Conservation (phyloP, 2,329 filamentous ascomycete species). For the Fusarium tanahbumbuense region DNA sequence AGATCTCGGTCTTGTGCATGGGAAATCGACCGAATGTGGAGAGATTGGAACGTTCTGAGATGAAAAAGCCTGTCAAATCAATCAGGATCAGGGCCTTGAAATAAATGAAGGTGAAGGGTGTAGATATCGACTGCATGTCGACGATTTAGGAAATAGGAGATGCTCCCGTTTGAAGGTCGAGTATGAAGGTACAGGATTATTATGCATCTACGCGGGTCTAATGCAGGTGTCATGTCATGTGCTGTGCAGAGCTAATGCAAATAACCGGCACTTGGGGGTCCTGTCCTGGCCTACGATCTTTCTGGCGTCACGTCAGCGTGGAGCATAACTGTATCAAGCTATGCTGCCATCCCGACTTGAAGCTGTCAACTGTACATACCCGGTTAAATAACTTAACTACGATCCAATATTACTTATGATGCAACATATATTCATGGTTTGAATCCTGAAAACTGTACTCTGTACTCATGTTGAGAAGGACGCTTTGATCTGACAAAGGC, state of each 20-base stretch:
- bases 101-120: slow-evolving; percentile 34
- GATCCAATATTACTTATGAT: slow-evolving; percentile 23
- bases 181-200: slow-evolving; percentile 22
- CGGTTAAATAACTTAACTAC: neutral
- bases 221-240: slow-evolving; percentile 21
- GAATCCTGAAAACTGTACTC: neutral
- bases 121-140: slow-evolving; percentile 36
- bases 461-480: neutral
- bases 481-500: slow-evolving; percentile 31
- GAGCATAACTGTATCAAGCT: neutral
- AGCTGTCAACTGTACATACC: slow-evolving; percentile 14
- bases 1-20: slow-evolving; percentile 30
- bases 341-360: neutral
- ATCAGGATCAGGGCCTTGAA: neutral
- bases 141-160: slow-evolving; percentile 44
- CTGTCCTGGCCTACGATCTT: slow-evolving; percentile 25
- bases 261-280: slow-evolving; percentile 28
- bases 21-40: slow-evolving; percentile 33
- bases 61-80: slow-evolving; percentile 6
- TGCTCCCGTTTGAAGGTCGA: slow-evolving; percentile 38
- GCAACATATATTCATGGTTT: neutral
- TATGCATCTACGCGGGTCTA: slow-evolving; percentile 17
- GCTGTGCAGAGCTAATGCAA: slow-evolving; percentile 31
- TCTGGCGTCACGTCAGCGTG: slow-evolving; percentile 31
- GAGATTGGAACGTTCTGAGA: slow-evolving; percentile 9